These are phyloP conservation scores for Cyberlindnera maclurae DNA, from an alignment of 805 yeast genomes.

Conservation along the genomic window DNA sequence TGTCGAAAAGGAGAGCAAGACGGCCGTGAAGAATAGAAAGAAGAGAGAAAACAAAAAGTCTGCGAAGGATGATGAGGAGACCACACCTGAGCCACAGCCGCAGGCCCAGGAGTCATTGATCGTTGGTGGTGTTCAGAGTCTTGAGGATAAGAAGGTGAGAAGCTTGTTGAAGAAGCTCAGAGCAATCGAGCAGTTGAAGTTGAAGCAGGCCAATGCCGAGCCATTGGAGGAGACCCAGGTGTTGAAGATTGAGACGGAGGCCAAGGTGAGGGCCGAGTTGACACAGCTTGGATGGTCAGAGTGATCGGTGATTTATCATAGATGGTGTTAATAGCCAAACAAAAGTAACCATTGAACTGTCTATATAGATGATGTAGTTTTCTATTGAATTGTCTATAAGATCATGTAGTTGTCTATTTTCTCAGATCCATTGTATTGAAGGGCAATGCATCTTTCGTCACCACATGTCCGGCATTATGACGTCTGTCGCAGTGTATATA, in stretches of 20 bases:
- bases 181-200: slow-evolving; percentile 88
- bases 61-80: slow-evolving; percentile 10
- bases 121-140: slow-evolving; percentile 55
- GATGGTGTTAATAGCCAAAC: no score
- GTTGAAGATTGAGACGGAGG: slow-evolving; percentile 83
- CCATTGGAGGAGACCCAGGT: slow-evolving; percentile 89
- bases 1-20: slow-evolving; percentile 43
- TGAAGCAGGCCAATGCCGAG: slow-evolving; percentile 78
- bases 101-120: slow-evolving; percentile 26
- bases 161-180: slow-evolving; percentile 85
- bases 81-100: slow-evolving; percentile 12
- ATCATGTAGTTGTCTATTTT: not conserved
- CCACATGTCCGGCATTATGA: slow-evolving; percentile 41
- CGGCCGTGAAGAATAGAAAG: slow-evolving; percentile 69
- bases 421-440: slow-evolving; percentile 45
- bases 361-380: no score
- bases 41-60: slow-evolving; percentile 59
- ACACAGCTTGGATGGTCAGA: slow-evolving; percentile 67
- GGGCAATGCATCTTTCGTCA: slow-evolving; percentile 37
- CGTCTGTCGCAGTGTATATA: slow-evolving; percentile 39
- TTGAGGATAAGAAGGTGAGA: slow-evolving; percentile 91
- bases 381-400: not conserved
- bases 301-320: slow-evolving; percentile 1
- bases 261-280: slow-evolving; percentile 69
- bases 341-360: no score